Percentiles rank a stretch among this genome's conserved stretches.
phyloP scores from a whole-genome alignment of 1,284 basidiomycete species.

The Boletus calvinii region DNA sequence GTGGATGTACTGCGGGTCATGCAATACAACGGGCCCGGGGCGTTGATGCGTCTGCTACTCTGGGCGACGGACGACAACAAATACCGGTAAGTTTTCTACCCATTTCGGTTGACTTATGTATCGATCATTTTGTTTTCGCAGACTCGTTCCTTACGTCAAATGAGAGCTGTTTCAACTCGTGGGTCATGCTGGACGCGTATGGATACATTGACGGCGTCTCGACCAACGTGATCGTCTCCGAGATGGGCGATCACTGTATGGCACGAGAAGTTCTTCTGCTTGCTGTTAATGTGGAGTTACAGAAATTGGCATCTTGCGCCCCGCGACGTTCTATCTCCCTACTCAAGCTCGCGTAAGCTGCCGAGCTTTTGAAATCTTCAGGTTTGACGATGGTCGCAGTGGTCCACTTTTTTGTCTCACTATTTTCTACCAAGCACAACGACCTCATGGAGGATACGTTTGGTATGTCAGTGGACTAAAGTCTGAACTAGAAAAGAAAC shows the following conservation, averaged over 20 bases:
- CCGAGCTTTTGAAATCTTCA: too few species aligned
- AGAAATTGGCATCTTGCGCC: neutral
- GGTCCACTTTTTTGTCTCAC: too few species aligned
- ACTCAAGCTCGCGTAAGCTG: too few species aligned
- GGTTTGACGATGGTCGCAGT: too few species aligned
- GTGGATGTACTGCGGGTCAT: constrained; percentile 25
- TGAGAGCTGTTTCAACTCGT: constrained; percentile 24
- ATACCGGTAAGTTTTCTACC: constrained; percentile 15
- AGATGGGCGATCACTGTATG: neutral
- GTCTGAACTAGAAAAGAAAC: too few species aligned
- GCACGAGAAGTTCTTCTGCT: constrained; percentile 20
- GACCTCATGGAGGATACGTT: too few species aligned
- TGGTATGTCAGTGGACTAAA: too few species aligned
- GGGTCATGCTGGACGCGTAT: constrained; percentile 23
- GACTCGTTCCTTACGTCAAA: constrained; percentile 13
- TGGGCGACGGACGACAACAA: constrained; percentile 20
- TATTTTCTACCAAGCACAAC: too few species aligned
- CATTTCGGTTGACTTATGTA: neutral
- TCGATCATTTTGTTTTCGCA: neutral
- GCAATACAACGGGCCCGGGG: constrained; percentile 5
- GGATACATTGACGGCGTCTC: constrained; percentile 29
- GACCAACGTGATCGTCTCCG: constrained; percentile 21
- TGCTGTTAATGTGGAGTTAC: constrained; percentile 11
- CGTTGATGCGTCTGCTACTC: constrained; percentile 15
- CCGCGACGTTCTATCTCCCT: too few species aligned